Base-by-base conservation (phyloP, 2,329 filamentous ascomycete genomes). In the Fusarium buxicola region DNA sequence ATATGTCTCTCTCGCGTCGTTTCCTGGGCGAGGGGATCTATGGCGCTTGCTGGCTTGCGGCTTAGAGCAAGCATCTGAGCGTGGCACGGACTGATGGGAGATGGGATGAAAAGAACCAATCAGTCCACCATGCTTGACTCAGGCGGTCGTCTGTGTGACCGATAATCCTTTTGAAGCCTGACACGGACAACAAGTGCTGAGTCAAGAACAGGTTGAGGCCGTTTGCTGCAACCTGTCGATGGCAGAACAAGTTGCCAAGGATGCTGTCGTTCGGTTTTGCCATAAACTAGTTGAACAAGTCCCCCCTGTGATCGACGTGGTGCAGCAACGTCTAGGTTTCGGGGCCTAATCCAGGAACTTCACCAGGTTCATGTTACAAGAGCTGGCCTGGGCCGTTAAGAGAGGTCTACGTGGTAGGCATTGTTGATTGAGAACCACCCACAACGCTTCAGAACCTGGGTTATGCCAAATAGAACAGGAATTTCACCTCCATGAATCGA, bases 101-200 rank as follows among this genome's bases (percentile, higher is more conserved):
- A 46, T 38, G 45, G 49, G 49, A 50, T 21, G 28, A 35, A 18
- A 28, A 34, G 28, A 21, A 31, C 41, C 35, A 50, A 54, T 58
- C 30, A 39, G 31, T 36, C 44, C 31, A 30, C 35, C 35, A 34
- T 48, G 38, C 55, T 68, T 66, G 66, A 69, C 58, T 69, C 66
- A 52, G 60, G 53, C 38, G 13, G 31, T 44, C 36, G 30, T 39
- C 18, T 18, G 30, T 50, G 39, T 16, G 32, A 36, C 35, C 24
- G 36, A 68, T 35, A 24, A 36, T 39, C 30, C 48, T 28, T 35
- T 40, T 21, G 35, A 39, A 43, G 27, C 11, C 28, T 34, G 27
- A 30, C 16, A 52, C 40, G 52, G 43, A 32, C 21, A 21, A 21
- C 6, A 21, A 60, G 44, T 44, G 41, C 40, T 52, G 58, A 63